phyloP scores from a whole-genome alignment of 345 rosid species.

The Microcos paniculata region DNA sequence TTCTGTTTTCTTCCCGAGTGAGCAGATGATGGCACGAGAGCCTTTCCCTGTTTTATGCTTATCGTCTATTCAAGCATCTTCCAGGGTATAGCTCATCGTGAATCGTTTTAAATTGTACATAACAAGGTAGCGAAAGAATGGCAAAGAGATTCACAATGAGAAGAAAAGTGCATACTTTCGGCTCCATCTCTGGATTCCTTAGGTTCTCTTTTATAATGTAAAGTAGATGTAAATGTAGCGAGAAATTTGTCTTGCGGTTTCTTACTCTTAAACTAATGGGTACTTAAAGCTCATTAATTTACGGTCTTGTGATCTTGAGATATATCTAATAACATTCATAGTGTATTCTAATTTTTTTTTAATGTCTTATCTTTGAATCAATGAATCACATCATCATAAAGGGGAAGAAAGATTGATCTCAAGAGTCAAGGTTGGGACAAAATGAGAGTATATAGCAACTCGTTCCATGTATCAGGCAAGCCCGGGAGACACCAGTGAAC shows the following conservation, averaged over 20 bases:
- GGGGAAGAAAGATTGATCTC: not conserved
- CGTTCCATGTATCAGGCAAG: constrained; percentile 91
- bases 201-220: not conserved
- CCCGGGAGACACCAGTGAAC: constrained; percentile 97
- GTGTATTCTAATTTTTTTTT: not conserved
- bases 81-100: not conserved
- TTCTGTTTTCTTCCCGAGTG: constrained; percentile 23
- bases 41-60: not conserved
- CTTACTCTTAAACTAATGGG: not conserved
- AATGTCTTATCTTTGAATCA: not conserved
- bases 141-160: not conserved
- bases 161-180: not conserved
- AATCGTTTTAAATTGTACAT: not conserved
- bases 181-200: not conserved
- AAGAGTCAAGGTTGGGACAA: constrained; percentile 33
- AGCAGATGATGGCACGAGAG: not conserved
- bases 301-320: not conserved
- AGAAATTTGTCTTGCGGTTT: not conserved
- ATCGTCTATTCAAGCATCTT: not conserved
- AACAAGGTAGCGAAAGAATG: not conserved
- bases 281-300: not conserved
- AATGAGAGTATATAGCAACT: constrained; percentile 65
- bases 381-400: not conserved
- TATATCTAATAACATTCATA: too few species aligned
- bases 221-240: not conserved